These are phyloP conservation scores for Aristolochia fimbriata DNA, from an alignment of 164 flowering plant genomes.

Conservation along the genomic window DNA sequence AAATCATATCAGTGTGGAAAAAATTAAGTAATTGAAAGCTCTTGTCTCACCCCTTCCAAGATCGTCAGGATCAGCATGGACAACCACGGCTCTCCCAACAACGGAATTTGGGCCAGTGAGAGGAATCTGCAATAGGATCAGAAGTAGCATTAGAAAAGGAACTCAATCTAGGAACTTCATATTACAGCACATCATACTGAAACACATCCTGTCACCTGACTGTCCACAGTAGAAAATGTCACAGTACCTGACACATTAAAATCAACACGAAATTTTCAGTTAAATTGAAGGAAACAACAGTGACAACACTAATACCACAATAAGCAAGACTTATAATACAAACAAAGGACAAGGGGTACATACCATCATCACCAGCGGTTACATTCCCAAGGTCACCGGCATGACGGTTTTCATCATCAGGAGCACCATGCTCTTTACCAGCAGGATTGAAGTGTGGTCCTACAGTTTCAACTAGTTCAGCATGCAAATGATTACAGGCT, in stretches of 20 bases:
- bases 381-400: conserved; percentile 97
- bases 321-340: neutral
- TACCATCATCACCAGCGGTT: conserved; percentile 81
- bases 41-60: conserved; percentile 81
- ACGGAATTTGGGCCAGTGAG: conserved; percentile 77
- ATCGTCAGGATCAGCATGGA: conserved; percentile 97
- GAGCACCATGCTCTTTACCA: conserved; percentile 89
- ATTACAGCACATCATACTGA: too few species aligned
- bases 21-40: neutral
- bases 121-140: conserved; percentile 57
- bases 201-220: conserved; percentile 35
- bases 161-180: neutral
- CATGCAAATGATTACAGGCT: too few species aligned
- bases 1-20: too few species aligned
- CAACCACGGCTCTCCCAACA: conserved; percentile 96
- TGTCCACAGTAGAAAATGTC: conserved; percentile 51
- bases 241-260: conserved; percentile 46
- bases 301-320: neutral
- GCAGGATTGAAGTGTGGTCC: conserved; percentile 85
- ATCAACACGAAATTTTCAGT: neutral
- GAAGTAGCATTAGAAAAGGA: neutral
- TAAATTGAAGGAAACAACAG: neutral
- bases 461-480: conserved; percentile 12
- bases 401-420: conserved; percentile 83
- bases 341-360: neutral